Evolutionary conservation across 371 early-diverging fungal species (phyloP).

Genomic region (Fennellomyces sp.): DNA sequence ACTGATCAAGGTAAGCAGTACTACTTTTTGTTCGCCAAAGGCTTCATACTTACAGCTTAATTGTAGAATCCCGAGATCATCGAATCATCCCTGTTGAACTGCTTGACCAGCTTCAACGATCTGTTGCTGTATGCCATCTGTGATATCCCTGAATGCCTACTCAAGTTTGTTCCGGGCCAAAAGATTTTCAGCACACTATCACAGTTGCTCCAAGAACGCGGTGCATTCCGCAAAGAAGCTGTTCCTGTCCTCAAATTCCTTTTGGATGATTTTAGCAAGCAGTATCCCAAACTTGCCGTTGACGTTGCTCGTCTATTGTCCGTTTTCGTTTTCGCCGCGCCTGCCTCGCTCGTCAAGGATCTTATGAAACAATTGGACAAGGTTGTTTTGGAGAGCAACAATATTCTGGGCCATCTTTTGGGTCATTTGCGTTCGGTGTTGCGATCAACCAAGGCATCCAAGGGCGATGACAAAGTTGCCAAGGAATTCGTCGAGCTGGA

Average conservation of each 20-base stretch:
- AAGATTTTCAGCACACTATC: constrained; percentile 38
- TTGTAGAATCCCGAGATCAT: constrained; percentile 46
- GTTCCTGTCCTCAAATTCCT: constrained; percentile 36
- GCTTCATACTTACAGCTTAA: neutral
- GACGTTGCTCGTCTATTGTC: constrained; percentile 33
- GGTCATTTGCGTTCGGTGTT: neutral
- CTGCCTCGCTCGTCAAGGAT: constrained; percentile 17
- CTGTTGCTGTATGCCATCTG: constrained; percentile 31
- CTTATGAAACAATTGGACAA: neutral
- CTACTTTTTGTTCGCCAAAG: neutral
- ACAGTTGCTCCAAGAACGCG: constrained; percentile 27
- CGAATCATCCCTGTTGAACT: constrained; percentile 52
- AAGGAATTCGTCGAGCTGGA: constrained; percentile 32
- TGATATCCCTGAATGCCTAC: constrained; percentile 35
- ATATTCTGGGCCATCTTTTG: neutral
- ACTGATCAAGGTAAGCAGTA: constrained; percentile 24
- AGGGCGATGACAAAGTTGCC: constrained; percentile 10
- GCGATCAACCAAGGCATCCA: neutral
- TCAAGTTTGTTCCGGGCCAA: constrained; percentile 32
- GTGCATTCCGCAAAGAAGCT: constrained; percentile 27
- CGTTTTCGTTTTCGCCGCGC: constrained; percentile 31
- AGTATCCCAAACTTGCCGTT: constrained; percentile 20
- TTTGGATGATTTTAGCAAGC: constrained; percentile 25
- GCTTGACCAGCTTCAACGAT: constrained; percentile 58
- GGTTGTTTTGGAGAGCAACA: neutral